Percentiles rank a stretch among this genome's conserved stretches.
Evolutionary conservation across 768 basidiomycete genomes (phyloP).

Genomic region (Agaricus sinodeliciosus): DNA sequence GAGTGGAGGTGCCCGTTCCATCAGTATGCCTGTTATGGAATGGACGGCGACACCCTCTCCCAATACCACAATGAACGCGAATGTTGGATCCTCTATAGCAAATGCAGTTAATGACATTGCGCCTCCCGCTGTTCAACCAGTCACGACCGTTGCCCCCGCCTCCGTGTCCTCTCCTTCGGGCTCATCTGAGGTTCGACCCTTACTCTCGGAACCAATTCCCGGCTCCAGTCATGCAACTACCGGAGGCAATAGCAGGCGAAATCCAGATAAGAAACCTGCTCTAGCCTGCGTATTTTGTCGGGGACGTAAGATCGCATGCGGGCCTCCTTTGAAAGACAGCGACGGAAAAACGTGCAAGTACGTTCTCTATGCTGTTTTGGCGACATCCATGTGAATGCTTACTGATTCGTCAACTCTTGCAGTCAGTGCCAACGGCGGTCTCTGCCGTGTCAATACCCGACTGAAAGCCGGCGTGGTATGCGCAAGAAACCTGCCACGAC

Average conservation of each 20-base stretch:
- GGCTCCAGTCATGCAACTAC: neutral
- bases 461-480: slow-evolving; percentile 65
- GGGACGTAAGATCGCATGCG: slow-evolving; percentile 65
- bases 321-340: slow-evolving; percentile 47
- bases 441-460: slow-evolving; percentile 65
- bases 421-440: slow-evolving; percentile 72
- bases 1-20: neutral
- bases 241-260: slow-evolving; percentile 24
- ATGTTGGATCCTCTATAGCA: neutral
- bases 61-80: neutral
- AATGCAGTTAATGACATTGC: neutral
- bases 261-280: slow-evolving; percentile 46
- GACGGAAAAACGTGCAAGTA: slow-evolving; percentile 61
- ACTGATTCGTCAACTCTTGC: slow-evolving; percentile 14
- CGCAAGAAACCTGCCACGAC: slow-evolving; percentile 38
- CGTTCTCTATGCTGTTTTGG: slow-evolving; percentile 21
- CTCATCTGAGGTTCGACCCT: slow-evolving; percentile 10
- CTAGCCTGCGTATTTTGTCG: slow-evolving; percentile 63
- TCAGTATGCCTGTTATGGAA: neutral
- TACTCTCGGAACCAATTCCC: slow-evolving; percentile 9
- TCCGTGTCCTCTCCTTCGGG: neutral
- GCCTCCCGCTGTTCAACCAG: neutral
- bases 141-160: neutral
- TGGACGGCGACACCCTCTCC: neutral
- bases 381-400: slow-evolving; percentile 7